A percentile compares a stretch with the other conserved stretches of the same genome.
phyloP scores from a whole-genome alignment of 352 stramenopile genomes.

The Pythium pectinolyticum region DNA sequence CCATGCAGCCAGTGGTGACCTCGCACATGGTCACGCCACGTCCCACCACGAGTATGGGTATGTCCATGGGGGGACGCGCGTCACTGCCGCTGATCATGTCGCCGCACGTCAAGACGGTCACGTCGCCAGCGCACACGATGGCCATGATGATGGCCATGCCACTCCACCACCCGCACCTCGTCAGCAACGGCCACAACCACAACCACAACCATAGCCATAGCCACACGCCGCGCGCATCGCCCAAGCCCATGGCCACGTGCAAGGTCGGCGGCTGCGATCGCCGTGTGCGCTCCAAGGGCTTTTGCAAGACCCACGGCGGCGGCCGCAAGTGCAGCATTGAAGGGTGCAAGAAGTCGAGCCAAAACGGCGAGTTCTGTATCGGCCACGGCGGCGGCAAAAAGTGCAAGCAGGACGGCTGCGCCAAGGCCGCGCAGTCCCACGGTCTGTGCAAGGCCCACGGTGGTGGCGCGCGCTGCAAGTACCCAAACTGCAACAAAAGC shows the following conservation, averaged over 20 bases:
- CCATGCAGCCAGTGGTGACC: constrained; percentile 9
- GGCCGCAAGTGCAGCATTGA: constrained; percentile 83
- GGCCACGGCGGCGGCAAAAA: constrained; percentile 86
- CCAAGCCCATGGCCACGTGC: constrained; percentile 63
- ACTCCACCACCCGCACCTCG: constrained; percentile 21
- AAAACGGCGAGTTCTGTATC: constrained; percentile 88
- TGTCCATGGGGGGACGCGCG: constrained; percentile 29
- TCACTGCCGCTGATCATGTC: constrained; percentile 41
- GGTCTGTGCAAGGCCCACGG: constrained; percentile 85
- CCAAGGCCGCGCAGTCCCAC: constrained; percentile 84
- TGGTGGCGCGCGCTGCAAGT: constrained; percentile 82
- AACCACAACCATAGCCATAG: too few relatives aligned
- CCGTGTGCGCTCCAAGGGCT: constrained; percentile 75
- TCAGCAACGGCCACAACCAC: too few relatives aligned
- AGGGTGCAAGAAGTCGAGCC: constrained; percentile 84
- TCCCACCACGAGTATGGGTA: constrained; percentile 25
- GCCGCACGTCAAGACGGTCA: constrained; percentile 36
- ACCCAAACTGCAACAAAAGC: constrained; percentile 80
- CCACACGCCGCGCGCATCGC: constrained; percentile 33
- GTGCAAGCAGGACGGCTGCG: constrained; percentile 79
- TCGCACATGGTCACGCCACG: constrained; percentile 36
- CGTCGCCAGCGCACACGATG: constrained; percentile 31
- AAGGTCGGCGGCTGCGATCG: constrained; percentile 62
- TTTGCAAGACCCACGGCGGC: constrained; percentile 85
- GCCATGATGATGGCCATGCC: constrained; percentile 35